Percentiles rank a stretch among this genome's conserved stretches.
These are phyloP conservation scores for Metschnikowia matae DNA, from an alignment of 805 yeast genomes.

Conservation along the genomic window DNA sequence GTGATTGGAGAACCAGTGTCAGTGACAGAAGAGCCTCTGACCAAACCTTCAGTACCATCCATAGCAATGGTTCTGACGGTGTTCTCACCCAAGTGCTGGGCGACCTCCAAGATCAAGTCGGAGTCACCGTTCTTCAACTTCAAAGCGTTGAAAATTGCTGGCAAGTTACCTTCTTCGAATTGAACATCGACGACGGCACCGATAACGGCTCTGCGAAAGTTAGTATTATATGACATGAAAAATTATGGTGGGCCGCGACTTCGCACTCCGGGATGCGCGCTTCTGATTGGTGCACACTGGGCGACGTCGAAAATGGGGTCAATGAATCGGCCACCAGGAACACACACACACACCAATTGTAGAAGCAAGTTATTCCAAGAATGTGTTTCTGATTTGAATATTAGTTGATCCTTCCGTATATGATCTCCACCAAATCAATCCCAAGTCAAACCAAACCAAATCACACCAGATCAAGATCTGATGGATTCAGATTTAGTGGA, in stretches of 20 bases:
- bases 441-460: too few species aligned
- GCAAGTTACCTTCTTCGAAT: constrained; percentile 95
- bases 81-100: constrained; percentile 99
- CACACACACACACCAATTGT: too few species aligned
- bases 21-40: constrained; percentile 86
- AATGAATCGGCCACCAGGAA: too few species aligned
- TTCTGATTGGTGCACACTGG: constrained; percentile 5
- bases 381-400: too few species aligned
- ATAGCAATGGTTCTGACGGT: constrained; percentile 99
- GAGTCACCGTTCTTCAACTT: constrained; percentile 73
- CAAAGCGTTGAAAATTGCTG: constrained; percentile 96
- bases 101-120: constrained; percentile 93
- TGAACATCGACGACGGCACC: constrained; percentile 99
- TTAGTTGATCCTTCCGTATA: too few species aligned
- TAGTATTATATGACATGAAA: constrained; percentile 23
- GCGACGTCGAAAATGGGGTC: background rate
- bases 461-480: too few species aligned
- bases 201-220: constrained; percentile 75
- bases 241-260: constrained; percentile 3
- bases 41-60: constrained; percentile 99
- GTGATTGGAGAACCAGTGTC: constrained; percentile 99
- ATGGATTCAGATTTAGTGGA: too few species aligned
- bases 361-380: background rate
- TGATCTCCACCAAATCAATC: too few species aligned
- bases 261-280: constrained; percentile 7